Evolutionary conservation across 495 filamentous ascomycete genomes (phyloP), one percentile per base, ranked within the genome.

Genomic region (Hamigera avellanea): DNA sequence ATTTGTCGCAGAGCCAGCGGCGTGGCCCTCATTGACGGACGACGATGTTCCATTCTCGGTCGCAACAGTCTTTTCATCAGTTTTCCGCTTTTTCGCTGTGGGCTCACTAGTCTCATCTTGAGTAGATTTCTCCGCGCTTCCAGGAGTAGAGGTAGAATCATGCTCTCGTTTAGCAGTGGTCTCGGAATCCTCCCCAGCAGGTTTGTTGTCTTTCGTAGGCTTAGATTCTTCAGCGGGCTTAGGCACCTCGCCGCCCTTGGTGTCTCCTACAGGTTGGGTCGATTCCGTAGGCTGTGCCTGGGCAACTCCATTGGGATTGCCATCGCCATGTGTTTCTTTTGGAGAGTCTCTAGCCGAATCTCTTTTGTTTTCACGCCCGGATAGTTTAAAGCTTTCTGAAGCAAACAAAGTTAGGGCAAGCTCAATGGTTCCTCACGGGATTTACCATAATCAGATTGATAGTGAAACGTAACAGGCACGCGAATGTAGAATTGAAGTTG

Each of bases 1-100:
- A 17, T 46, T 49, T 14, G 45, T 26, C 26, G 43, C n/a, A 9
- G 21, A 9, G 5, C 5, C 25, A 23, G 44, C 3, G 3, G 35
- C 25, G 6, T 23, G 21, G 9, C 9, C 9, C 21, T 23, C 21
- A 23, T 23, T 23, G 21, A 4, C 9, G 4, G 21, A 9, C 5
- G 21, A 4, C 4, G 21, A 23, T 23, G 39, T 19, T 27, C 46
- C 46, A 34, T 54, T 47, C 9, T 43, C 23, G 21, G 43, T 38
- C 12, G 35, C 35, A 18, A 33, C 18, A 19, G 40, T 17, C 16
- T 46, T 30, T 14, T 44, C 36, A 4, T 42, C 45, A 10, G 46
- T 53, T 39, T 54, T 64, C 30, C 48, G 51, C 40, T 57, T 62
- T 33, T 64, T 57, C 9, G 40, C 19, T 8, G 41, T 38, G 13